These are phyloP conservation scores for Calonectria hongkongensis DNA, from an alignment of 2,329 filamentous ascomycete genomes.

Conservation along the genomic window DNA sequence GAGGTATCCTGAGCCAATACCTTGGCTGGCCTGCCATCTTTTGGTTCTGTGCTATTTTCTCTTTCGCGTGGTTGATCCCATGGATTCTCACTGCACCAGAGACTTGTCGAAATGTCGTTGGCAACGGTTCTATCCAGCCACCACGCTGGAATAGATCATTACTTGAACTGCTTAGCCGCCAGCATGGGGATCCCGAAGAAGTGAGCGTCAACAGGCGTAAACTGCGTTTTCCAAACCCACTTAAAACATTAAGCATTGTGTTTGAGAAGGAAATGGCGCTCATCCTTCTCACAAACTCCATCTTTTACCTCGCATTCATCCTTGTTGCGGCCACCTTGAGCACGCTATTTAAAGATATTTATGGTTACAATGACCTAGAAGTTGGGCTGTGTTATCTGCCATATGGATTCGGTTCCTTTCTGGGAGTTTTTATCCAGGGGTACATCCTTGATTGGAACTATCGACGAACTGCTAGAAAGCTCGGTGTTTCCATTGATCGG, in stretches of 20 bases:
- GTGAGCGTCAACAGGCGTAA: conserved; percentile 62
- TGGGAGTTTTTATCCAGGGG: conserved; percentile 73
- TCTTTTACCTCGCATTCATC: conserved; percentile 75
- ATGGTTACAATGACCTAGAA: conserved; percentile 70
- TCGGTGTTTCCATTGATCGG: conserved; percentile 77
- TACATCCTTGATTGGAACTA: conserved; percentile 81
- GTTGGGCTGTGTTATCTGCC: conserved; percentile 74
- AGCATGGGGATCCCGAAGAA: conserved; percentile 59
- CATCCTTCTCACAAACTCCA: conserved; percentile 70
- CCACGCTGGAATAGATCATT: conserved; percentile 75
- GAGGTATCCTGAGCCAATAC: conserved; percentile 78
- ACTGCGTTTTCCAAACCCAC: conserved; percentile 73
- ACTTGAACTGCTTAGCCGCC: conserved; percentile 67
- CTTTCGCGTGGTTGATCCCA: conserved; percentile 70
- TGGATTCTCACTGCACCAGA: conserved; percentile 75
- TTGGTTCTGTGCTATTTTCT: conserved; percentile 79
- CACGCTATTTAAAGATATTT: conserved; percentile 70
- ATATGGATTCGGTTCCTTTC: conserved; percentile 70
- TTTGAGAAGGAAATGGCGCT: conserved; percentile 75
- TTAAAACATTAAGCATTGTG: conserved; percentile 72
- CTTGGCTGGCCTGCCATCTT: conserved; percentile 82
- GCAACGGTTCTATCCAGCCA: conserved; percentile 77
- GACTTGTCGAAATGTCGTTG: conserved; percentile 76
- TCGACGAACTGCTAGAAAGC: conserved; percentile 76
- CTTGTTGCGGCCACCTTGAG: conserved; percentile 72